These are phyloP conservation scores for Aspergillus phoenicis DNA, from an alignment of 2,329 filamentous ascomycete species.

Conservation along the genomic window DNA sequence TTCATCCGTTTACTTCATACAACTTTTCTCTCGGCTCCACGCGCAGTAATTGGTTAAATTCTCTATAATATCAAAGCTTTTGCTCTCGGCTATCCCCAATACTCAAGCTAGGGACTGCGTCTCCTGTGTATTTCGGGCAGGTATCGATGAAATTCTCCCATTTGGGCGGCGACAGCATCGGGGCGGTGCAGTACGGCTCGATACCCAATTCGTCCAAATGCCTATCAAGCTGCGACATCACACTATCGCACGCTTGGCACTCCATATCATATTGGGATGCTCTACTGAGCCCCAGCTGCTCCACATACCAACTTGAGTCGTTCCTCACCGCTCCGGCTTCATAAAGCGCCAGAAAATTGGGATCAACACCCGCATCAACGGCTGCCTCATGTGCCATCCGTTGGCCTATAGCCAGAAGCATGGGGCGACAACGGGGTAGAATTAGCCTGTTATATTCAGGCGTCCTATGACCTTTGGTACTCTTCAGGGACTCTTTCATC, in stretches of 20 bases:
- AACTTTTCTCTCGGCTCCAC: not conserved
- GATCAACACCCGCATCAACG: slow-evolving; percentile 16
- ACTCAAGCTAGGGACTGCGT: not conserved
- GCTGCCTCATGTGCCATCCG: slow-evolving; percentile 27
- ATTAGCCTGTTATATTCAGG: slow-evolving; percentile 20
- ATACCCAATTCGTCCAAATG: slow-evolving; percentile 4
- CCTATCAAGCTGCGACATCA: slow-evolving; percentile 3
- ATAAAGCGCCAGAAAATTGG: slow-evolving; percentile 16
- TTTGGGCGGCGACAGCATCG: slow-evolving; percentile 1
- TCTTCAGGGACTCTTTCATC: slow-evolving; percentile 5
- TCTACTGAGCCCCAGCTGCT: slow-evolving; percentile 8
- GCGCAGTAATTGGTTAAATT: too few species aligned
- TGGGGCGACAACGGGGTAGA: slow-evolving; percentile 20
- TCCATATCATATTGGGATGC: slow-evolving; percentile 7
- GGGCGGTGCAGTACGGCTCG: slow-evolving; percentile 11
- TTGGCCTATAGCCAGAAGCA: slow-evolving; percentile 25
- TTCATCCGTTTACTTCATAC: not conserved
- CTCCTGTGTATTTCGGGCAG: not conserved
- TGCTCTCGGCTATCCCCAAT: not conserved
- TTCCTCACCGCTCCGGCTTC: slow-evolving; percentile 16
- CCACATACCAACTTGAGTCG: slow-evolving; percentile 21
- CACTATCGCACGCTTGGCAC: not conserved
- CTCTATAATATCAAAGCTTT: not conserved
- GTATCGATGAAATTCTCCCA: slow-evolving; percentile 2
- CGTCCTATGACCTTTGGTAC: slow-evolving; percentile 14